Evolutionary conservation across 106 monocot species (phyloP).

Genomic region (Allium cepa): DNA sequence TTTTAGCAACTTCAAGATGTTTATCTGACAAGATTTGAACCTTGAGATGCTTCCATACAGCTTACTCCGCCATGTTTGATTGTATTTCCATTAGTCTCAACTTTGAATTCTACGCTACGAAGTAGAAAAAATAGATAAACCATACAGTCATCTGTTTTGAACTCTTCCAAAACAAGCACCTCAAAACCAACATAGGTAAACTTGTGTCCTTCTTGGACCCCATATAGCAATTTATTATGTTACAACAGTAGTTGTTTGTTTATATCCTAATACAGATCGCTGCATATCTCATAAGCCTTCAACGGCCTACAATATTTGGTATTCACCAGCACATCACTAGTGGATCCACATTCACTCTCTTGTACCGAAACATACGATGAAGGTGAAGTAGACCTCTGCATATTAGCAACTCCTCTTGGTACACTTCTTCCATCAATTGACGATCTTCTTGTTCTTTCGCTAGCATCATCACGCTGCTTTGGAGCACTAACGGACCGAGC

Average conservation of each 20-base stretch:
- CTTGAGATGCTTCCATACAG: no score
- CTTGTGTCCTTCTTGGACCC: no score
- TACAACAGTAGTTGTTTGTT: not conserved
- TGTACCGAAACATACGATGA: conserved; percentile 42
- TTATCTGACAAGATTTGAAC: no score
- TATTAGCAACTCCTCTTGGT: conserved; percentile 20
- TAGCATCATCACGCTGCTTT: conserved; percentile 30
- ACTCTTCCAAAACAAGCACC: no score
- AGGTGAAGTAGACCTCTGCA: conserved; percentile 45
- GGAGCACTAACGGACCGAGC: conserved; percentile 61
- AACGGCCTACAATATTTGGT: conserved; percentile 29
- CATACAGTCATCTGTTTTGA: no score
- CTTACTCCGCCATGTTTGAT: no score
- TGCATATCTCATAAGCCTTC: conserved; percentile 6
- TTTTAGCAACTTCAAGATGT: no score
- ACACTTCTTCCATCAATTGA: conserved; percentile 32
- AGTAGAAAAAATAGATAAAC: no score
- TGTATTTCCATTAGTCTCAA: no score
- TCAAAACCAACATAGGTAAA: no score
- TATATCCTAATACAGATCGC: not conserved
- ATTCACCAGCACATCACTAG: conserved; percentile 37
- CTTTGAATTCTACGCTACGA: no score
- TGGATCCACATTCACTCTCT: conserved; percentile 59
- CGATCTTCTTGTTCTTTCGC: conserved; percentile 30
- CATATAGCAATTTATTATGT: no score